Evolutionary conservation across 768 basidiomycete genomes (phyloP).

Genomic region (Ramaria sp.): DNA sequence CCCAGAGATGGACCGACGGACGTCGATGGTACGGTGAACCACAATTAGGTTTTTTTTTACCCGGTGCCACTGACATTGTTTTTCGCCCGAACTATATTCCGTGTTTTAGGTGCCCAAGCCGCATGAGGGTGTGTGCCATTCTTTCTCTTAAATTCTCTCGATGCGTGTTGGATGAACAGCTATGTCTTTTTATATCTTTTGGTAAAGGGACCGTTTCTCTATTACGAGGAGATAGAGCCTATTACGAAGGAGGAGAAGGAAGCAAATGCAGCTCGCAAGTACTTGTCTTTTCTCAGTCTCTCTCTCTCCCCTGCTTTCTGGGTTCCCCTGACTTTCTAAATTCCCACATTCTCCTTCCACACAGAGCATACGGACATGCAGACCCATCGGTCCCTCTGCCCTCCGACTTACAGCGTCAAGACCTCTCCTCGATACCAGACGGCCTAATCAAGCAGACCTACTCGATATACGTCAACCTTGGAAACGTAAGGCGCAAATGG

Average conservation of each 20-base stretch:
- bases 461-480: slow-evolving; percentile 61
- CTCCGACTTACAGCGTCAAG: slow-evolving; percentile 48
- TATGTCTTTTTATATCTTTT: neutral
- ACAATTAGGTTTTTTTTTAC: neutral
- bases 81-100: neutral
- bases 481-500: slow-evolving; percentile 57
- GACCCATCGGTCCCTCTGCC: slow-evolving; percentile 49
- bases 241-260: slow-evolving; percentile 72
- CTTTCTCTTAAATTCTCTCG: neutral
- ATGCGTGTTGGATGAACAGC: neutral
- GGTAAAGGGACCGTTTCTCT: slow-evolving; percentile 49
- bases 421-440: slow-evolving; percentile 65
- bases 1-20: slow-evolving; percentile 75
- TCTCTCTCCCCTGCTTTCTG: neutral
- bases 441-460: slow-evolving; percentile 84
- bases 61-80: neutral
- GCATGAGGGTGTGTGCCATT: slow-evolving; percentile 61
- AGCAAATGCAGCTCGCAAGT: slow-evolving; percentile 72
- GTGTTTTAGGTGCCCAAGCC: slow-evolving; percentile 83
- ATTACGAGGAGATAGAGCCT: slow-evolving; percentile 78
- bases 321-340: too few relatives aligned
- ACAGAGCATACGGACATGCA: slow-evolving; percentile 45
- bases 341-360: too few relatives aligned
- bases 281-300: neutral
- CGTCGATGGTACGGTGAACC: slow-evolving; percentile 47